These are phyloP conservation scores for Lodderomyces metapsilosis DNA, from an alignment of 1,139 yeast species.

Conservation along the genomic window DNA sequence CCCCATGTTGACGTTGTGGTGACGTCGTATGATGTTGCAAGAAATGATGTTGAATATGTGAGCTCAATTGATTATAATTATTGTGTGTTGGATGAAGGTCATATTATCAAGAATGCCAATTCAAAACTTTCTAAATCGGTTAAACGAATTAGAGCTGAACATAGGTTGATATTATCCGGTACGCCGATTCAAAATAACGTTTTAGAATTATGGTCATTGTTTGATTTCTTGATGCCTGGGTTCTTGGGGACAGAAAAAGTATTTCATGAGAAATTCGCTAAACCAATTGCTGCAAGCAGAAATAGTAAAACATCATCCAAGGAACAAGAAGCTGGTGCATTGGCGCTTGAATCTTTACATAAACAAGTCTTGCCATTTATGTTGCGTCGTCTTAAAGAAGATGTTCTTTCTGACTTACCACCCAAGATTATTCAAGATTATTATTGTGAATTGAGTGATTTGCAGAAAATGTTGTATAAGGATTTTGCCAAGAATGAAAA, in stretches of 20 bases:
- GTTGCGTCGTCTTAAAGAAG: conserved; percentile 94
- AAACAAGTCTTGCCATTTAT: conserved; percentile 95
- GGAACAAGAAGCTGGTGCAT: conserved; percentile 96
- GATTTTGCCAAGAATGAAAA: conserved; percentile 92
- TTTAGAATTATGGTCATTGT: conserved; percentile 92
- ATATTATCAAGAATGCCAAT: conserved; percentile 87
- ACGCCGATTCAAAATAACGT: conserved; percentile 98
- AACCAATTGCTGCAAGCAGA: conserved; percentile 94
- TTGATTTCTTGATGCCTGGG: conserved; percentile 98
- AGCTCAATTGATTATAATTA: conserved; percentile 74
- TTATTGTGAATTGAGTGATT: conserved; percentile 90
- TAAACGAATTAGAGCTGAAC: conserved; percentile 79
- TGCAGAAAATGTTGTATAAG: conserved; percentile 83
- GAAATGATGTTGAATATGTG: conserved; percentile 79
- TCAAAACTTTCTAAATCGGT: conserved; percentile 90
- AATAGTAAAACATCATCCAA: conserved; percentile 87
- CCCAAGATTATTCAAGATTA: conserved; percentile 98
- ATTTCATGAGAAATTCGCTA: conserved; percentile 93
- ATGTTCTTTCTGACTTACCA: conserved; percentile 92
- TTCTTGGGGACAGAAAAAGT: conserved; percentile 93
- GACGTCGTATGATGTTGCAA: conserved; percentile 93
- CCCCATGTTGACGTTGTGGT: conserved; percentile 77
- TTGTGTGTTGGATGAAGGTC: conserved; percentile 97
- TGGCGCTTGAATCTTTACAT: conserved; percentile 93
- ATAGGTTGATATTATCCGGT: conserved; percentile 87